These are phyloP conservation scores for Penicillium odoratum DNA, from an alignment of 495 filamentous ascomycete species.

Conservation along the genomic window DNA sequence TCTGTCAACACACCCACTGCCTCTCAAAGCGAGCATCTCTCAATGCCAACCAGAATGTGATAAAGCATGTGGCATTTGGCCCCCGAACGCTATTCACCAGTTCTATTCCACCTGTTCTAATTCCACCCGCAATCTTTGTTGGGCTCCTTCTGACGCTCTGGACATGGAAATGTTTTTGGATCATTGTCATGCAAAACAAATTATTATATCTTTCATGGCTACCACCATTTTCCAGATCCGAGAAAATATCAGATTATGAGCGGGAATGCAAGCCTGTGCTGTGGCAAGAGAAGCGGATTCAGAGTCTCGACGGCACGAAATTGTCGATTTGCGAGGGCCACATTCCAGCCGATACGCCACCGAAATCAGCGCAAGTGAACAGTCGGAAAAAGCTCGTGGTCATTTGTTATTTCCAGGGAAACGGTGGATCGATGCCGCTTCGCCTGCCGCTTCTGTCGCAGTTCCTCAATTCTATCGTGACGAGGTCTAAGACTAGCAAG, in stretches of 20 bases:
- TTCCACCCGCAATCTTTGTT: slow-evolving; percentile 66
- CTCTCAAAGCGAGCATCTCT: neutral
- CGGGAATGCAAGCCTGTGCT: slow-evolving; percentile 54
- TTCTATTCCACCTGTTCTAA: slow-evolving; percentile 52
- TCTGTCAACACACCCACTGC: neutral
- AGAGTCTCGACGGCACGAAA: slow-evolving; percentile 60
- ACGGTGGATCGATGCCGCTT: slow-evolving; percentile 56
- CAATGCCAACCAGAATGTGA: neutral
- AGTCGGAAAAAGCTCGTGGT: slow-evolving; percentile 25
- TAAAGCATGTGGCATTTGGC: neutral
- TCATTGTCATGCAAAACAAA: slow-evolving; percentile 78
- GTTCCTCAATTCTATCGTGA: slow-evolving; percentile 25
- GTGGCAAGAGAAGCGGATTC: slow-evolving; percentile 60
- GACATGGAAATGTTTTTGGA: slow-evolving; percentile 80
- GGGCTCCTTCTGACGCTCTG: slow-evolving; percentile 68
- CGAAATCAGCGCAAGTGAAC: neutral
- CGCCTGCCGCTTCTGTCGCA: slow-evolving; percentile 68
- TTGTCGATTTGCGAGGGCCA: slow-evolving; percentile 56
- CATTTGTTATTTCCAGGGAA: slow-evolving; percentile 44
- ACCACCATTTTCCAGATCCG: slow-evolving; percentile 56
- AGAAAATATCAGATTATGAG: slow-evolving; percentile 61
- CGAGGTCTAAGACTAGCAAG: neutral
- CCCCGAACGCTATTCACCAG: slow-evolving; percentile 14
- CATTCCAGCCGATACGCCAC: slow-evolving; percentile 9
- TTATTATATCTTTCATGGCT: slow-evolving; percentile 80